These are phyloP conservation scores for Ascochyta clinopodiicola DNA, from an alignment of 2,329 filamentous ascomycete species.

Conservation along the genomic window DNA sequence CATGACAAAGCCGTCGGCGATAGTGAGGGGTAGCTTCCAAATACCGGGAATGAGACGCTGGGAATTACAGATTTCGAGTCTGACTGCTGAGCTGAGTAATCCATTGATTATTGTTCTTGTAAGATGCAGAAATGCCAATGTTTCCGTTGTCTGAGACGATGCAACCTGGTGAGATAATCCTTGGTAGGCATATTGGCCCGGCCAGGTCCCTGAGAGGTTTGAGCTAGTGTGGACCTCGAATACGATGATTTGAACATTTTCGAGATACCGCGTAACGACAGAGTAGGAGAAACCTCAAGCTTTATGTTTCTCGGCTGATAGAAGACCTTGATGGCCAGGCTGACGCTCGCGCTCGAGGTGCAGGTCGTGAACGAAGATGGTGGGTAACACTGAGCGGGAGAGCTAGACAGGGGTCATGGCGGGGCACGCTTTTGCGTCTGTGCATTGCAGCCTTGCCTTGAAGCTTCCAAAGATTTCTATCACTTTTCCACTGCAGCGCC, in stretches of 20 bases:
- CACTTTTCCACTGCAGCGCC: not conserved
- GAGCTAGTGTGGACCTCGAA: too few species aligned
- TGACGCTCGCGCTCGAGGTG: not conserved
- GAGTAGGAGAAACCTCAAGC: too few species aligned
- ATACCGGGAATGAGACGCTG: constrained; percentile 1
- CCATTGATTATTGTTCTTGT: too few species aligned
- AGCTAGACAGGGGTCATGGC: constrained; percentile 8
- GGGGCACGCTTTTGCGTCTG: constrained; percentile 11
- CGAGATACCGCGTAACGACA: too few species aligned
- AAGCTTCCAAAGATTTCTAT: constrained; percentile 16
- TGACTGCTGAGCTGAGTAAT: too few species aligned
- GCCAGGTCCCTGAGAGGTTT: too few species aligned
- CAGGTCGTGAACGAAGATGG: not conserved
- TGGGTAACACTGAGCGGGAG: not conserved
- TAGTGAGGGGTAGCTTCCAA: constrained; percentile 17
- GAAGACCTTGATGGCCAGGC: constrained; percentile 9
- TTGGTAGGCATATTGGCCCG: too few species aligned
- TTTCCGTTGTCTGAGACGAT: too few species aligned
- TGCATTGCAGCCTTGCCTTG: constrained; percentile 14
- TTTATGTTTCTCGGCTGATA: not conserved
- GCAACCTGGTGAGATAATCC: too few species aligned
- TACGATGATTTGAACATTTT: too few species aligned
- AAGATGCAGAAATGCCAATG: too few species aligned
- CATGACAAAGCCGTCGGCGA: constrained; percentile 10
- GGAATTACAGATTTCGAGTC: not conserved